phyloP scores from a whole-genome alignment of 73 alveolate species.

The Stentor coeruleus region DNA sequence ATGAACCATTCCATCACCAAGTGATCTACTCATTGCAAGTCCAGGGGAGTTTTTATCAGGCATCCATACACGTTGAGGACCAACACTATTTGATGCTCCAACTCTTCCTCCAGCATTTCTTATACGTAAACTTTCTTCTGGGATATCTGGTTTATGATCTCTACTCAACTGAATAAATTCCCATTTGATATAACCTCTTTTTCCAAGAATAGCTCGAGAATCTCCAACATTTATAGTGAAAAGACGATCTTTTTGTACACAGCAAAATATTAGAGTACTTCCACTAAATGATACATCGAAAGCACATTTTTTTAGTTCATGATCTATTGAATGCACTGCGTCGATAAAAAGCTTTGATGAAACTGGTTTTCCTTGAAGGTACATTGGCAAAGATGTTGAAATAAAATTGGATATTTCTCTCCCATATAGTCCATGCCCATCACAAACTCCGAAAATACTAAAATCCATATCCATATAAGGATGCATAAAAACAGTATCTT shows the following conservation, averaged over 20 bases:
- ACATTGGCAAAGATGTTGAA: neutral
- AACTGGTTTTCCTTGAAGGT: neutral
- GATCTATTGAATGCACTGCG: neutral
- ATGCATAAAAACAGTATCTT: neutral
- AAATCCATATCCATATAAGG: neutral
- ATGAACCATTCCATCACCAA: constrained; percentile 65
- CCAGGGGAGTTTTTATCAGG: constrained; percentile 72
- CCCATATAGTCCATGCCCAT: neutral
- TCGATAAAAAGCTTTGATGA: neutral
- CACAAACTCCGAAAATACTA: neutral
- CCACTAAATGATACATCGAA: neutral
- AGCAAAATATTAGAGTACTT: neutral
- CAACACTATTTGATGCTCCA: constrained; percentile 42
- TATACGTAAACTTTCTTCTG: constrained; percentile 43
- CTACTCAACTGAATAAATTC: constrained; percentile 28
- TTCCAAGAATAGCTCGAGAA: constrained; percentile 46
- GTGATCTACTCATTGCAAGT: constrained; percentile 55
- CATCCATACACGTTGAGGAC: constrained; percentile 60
- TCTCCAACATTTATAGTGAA: constrained; percentile 45
- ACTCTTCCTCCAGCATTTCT: constrained; percentile 50
- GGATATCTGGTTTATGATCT: constrained; percentile 54
- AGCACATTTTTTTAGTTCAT: neutral
- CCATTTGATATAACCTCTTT: neutral
- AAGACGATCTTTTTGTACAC: neutral
- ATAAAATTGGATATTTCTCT: neutral